Base-by-base conservation (phyloP, 345 rosid species). In the Brassica cretica region DNA sequence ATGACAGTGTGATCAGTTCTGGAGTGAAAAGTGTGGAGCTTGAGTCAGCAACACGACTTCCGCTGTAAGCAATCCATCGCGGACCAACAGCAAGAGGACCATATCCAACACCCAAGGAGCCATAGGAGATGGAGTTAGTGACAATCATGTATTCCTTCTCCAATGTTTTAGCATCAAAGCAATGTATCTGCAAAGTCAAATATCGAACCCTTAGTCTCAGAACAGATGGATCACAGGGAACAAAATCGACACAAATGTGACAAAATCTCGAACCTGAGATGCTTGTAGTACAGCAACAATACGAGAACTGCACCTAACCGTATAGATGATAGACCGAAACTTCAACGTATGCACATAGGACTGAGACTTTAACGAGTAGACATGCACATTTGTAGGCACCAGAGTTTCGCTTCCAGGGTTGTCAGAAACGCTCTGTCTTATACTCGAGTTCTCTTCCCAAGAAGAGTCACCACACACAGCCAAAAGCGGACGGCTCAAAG, bases 71-170 rank as follows among this genome's bases (percentile, higher is more conserved):
- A 83, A 95, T 81, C 99, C 98, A 95, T 76, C 99, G 84, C 46
- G 94, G 89, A 74, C 97, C 98, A 80, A 95, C 96, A 0, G 97
- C 99, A 73, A 95, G 90, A 69, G 99, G 98, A 25, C 99, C 98
- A 73, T 85, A 90, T 71, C 98, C 99, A 78, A 85, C 76, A 73
- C 91, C 90, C 70, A 89, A 95, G 64, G 66, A 71, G 46, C 88
- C 83, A 55, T 66, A 44, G 19, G 72, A 68, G 29, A 95, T 84
- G 60, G 91, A 86, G 77, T 95, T 90, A 77, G 96, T 91, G 69
- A 84, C 82, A 75, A 93, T 89, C 51, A 76, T 89, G 79, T 89
- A 89, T 46, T 84, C 85, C 80, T 67, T 84, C 82, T 85, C 86
- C 51, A 95, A 82, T 41, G 96, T 89, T 66, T 87, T 24, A 29